Conservation (phyloP, 192 early-diverging fungal genomes). For the Umbelopsis sp. region DNA sequence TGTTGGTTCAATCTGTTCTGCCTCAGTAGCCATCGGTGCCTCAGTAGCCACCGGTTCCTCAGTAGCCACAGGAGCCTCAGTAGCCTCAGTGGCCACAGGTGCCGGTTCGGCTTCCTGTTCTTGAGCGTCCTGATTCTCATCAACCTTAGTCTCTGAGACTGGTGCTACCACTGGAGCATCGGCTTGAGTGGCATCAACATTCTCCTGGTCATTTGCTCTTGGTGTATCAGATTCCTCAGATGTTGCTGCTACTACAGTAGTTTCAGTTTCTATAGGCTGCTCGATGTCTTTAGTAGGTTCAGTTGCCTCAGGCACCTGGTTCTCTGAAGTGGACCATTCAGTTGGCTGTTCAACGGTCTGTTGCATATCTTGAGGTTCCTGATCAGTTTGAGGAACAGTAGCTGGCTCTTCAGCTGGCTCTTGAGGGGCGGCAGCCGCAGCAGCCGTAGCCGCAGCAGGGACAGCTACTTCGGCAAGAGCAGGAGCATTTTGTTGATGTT, state of each 20-base stretch:
- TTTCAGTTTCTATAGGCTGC: not conserved
- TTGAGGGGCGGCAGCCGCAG: not conserved
- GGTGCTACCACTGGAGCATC: too few relatives aligned
- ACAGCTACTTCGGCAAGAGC: not conserved
- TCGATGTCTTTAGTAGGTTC: not conserved
- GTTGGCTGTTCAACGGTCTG: not conserved
- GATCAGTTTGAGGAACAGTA: not conserved
- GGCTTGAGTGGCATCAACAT: too few relatives aligned
- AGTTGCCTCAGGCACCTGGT: not conserved
- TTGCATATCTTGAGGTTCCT: too few relatives aligned
- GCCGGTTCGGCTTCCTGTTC: too few relatives aligned
- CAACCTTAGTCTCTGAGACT: too few relatives aligned
- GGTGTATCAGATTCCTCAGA: too few relatives aligned
- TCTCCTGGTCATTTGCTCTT: too few relatives aligned
- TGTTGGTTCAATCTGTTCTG: not conserved
- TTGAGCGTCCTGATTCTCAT: too few relatives aligned
- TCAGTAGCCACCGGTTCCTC: not conserved
- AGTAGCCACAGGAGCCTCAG: not conserved
- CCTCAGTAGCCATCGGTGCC: not conserved
- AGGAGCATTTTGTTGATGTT: not conserved
- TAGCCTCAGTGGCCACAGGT: not conserved
- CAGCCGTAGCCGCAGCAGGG: not conserved
- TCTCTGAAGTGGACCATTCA: not conserved
- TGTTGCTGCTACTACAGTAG: too few relatives aligned
- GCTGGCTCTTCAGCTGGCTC: not conserved